These are phyloP conservation scores for Stygiomarasmius scandens DNA, from an alignment of 1,284 basidiomycete species.

Conservation along the genomic window DNA sequence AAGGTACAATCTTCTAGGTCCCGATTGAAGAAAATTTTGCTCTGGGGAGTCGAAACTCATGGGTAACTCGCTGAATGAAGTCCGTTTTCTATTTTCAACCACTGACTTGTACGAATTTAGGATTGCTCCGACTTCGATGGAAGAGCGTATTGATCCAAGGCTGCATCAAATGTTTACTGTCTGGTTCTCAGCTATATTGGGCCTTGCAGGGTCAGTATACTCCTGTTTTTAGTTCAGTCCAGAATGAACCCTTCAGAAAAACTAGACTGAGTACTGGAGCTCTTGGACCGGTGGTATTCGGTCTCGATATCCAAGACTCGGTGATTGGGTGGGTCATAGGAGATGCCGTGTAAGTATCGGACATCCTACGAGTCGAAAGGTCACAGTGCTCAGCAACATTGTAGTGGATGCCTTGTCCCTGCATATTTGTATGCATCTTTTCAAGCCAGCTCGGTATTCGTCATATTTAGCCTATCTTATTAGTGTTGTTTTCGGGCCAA, in stretches of 20 bases:
- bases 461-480: constrained; percentile 13
- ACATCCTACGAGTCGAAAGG: too few relatives aligned
- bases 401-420: constrained; percentile 38
- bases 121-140: constrained; percentile 51
- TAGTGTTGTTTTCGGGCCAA: constrained; percentile 62
- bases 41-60: constrained; percentile 38
- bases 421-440: constrained; percentile 55
- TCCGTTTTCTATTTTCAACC: too few relatives aligned
- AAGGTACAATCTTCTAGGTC: too few relatives aligned
- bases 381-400: too few relatives aligned
- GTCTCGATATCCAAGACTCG: constrained; percentile 55
- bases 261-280: constrained; percentile 10
- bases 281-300: constrained; percentile 60
- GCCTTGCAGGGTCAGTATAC: constrained; percentile 51
- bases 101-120: constrained; percentile 37
- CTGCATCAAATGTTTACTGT: constrained; percentile 68
- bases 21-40: constrained; percentile 10
- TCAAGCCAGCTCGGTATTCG: constrained; percentile 14
- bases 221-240: neutral
- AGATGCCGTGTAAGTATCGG: constrained; percentile 53
- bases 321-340: constrained; percentile 54
- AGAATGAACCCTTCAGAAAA: neutral
- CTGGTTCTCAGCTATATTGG: constrained; percentile 68
- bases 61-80: constrained; percentile 34
- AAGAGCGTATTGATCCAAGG: constrained; percentile 51